phyloP scores from a whole-genome alignment of 768 basidiomycete genomes.

The Mycena belliarum region DNA sequence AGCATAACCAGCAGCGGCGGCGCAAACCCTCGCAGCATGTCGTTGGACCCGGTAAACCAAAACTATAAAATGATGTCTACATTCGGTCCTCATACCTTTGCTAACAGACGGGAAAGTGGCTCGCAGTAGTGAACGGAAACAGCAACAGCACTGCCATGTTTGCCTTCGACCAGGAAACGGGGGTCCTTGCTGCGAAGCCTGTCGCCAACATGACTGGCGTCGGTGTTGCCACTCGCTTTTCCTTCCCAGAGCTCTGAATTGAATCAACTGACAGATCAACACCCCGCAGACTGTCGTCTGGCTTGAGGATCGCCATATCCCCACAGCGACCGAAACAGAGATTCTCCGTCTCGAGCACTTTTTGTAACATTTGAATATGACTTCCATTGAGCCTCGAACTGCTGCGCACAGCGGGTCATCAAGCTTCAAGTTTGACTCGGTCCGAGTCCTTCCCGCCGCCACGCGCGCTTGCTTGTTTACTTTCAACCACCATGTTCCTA shows the following conservation, averaged over 20 bases:
- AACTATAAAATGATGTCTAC: not conserved
- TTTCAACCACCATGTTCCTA: too few relatives aligned
- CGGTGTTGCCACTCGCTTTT: not conserved
- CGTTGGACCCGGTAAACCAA: slow-evolving; percentile 6
- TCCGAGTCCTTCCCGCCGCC: too few relatives aligned
- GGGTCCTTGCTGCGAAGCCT: slow-evolving; percentile 8
- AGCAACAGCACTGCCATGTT: slow-evolving; percentile 17
- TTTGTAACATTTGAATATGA: not conserved
- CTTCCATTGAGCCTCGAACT: too few relatives aligned
- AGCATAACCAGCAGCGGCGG: slow-evolving; percentile 17
- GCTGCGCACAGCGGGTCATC: too few relatives aligned
- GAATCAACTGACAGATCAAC: not conserved
- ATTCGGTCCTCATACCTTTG: not conserved
- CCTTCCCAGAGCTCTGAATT: not conserved
- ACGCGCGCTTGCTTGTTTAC: too few relatives aligned
- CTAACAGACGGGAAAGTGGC: slow-evolving; percentile 11
- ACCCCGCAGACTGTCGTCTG: slow-evolving; percentile 14
- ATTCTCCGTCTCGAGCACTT: slow-evolving; percentile 1
- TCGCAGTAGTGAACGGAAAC: slow-evolving; percentile 13
- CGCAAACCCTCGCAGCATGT: slow-evolving; percentile 17
- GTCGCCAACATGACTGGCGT: slow-evolving; percentile 15
- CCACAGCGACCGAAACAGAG: slow-evolving; percentile 6
- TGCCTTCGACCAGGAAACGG: slow-evolving; percentile 8
- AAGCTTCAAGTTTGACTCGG: too few relatives aligned
- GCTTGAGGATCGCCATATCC: slow-evolving; percentile 5